Base-by-base conservation (phyloP, 192 early-diverging fungal genomes). In the Coemansia sp. region DNA sequence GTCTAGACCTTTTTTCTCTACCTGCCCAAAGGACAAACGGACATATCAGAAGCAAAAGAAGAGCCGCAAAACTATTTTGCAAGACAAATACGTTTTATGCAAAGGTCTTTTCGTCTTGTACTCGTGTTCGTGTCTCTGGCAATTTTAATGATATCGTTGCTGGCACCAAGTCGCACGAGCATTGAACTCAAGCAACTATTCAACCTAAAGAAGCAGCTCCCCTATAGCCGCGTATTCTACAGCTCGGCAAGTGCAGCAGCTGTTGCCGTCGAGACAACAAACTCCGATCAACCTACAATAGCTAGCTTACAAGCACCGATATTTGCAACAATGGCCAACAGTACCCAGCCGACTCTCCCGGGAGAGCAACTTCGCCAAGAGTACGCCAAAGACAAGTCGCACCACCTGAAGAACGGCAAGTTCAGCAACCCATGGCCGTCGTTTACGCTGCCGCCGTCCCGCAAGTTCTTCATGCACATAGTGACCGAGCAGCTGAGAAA, bases 351-450 rank as follows among this genome's bases (percentile, higher is more conserved):
- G n/a, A 37, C 55, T 3, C 0, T 25, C 0, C 8, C 43, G 8
- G 68, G 58, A 20, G 69, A 71, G 48, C 28, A 21, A 23, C 63
- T 71, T 34, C 56, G 69, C 12, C 63, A 45, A 25, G 21, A 60
- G 49, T 59, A 64, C 16, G 26, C 30, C 2, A 33, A 42, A 21
- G 63, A 69, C 67, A 75, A 70, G 46, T 67, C 75, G 28, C 83
- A 87, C 55, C 83, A 87, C 42, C 57, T 72, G n/a, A 67, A 67
- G 49, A 71, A 71, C 26, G 82, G 85, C 23, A 84, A 85, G 4
- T 91, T 89, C 34, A 51, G 63, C 20, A 91, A 91, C 72, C 90
- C 90, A n/a, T 91, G 90, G 90, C 80, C 77, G 1, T 68, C 53
- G 33, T 64, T 55, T 20, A 56, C 46, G 12, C 12, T 42, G 5